These are phyloP conservation scores for Crassisporium funariophilum DNA, from an alignment of 768 basidiomycete genomes.

Conservation along the genomic window DNA sequence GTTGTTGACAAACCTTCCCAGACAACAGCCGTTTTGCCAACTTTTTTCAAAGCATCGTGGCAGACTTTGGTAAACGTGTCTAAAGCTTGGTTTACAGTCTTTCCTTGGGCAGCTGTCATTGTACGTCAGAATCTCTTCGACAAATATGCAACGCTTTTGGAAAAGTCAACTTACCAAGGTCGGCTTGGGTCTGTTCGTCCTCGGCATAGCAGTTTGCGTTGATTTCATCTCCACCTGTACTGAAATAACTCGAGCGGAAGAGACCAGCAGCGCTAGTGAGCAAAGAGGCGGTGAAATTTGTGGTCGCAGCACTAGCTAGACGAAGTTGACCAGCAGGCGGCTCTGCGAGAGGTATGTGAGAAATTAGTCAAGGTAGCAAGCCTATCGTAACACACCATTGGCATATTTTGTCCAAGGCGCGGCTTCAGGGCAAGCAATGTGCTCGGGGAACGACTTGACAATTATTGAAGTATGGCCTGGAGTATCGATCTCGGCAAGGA, in stretches of 20 bases:
- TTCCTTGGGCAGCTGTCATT: slow-evolving; percentile 34
- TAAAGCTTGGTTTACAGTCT: slow-evolving; percentile 66
- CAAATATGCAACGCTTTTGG: neutral
- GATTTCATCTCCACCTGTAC: slow-evolving; percentile 84
- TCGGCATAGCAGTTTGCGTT: slow-evolving; percentile 65
- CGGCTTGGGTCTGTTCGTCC: slow-evolving; percentile 58
- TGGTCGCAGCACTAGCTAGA: slow-evolving; percentile 58
- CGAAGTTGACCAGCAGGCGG: slow-evolving; percentile 87
- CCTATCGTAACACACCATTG: slow-evolving; percentile 32
- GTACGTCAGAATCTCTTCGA: neutral
- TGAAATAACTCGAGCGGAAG: slow-evolving; percentile 61
- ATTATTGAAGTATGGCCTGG: slow-evolving; percentile 83
- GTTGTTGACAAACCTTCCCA: slow-evolving; percentile 60
- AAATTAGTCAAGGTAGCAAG: neutral
- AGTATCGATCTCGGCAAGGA: slow-evolving; percentile 76
- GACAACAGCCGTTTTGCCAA: slow-evolving; percentile 76
- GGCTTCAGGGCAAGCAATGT: slow-evolving; percentile 66
- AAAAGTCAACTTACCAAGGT: slow-evolving; percentile 41
- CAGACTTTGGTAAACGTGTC: slow-evolving; percentile 57
- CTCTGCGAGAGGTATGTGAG: slow-evolving; percentile 36
- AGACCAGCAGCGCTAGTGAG: slow-evolving; percentile 52
- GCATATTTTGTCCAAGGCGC: slow-evolving; percentile 66
- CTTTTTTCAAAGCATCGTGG: slow-evolving; percentile 51
- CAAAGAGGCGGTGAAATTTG: slow-evolving; percentile 60
- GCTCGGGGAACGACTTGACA: slow-evolving; percentile 67